These are phyloP conservation scores for Ganoderma lingzhi DNA, from an alignment of 1,284 basidiomycete species.

Conservation along the genomic window DNA sequence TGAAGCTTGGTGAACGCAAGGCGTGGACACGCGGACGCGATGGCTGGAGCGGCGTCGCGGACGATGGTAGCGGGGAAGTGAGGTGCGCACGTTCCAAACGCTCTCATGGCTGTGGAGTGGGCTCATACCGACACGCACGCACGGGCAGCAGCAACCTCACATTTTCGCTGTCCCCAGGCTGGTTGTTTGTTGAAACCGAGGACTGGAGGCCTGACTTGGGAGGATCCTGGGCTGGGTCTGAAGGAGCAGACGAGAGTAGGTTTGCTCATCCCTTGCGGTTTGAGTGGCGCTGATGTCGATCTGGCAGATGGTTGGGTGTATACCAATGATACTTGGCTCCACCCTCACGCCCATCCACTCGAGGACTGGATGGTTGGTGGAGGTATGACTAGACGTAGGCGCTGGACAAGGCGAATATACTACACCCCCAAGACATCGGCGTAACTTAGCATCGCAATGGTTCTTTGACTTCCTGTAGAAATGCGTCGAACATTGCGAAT, in stretches of 20 bases:
- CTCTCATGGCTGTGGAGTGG: neutral
- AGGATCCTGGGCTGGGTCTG: conserved; percentile 58
- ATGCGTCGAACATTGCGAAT: neutral
- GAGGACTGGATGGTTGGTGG: conserved; percentile 51
- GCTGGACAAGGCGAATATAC: conserved; percentile 75
- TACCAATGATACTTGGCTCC: conserved; percentile 75
- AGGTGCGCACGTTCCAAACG: conserved; percentile 58
- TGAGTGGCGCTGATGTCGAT: neutral
- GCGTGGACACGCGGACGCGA: conserved; percentile 78
- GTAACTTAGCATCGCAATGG: conserved; percentile 10
- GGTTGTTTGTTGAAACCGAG: conserved; percentile 77
- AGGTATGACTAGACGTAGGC: conserved; percentile 67
- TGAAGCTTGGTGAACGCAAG: conserved; percentile 61
- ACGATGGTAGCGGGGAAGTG: conserved; percentile 57
- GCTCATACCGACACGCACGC: conserved; percentile 26
- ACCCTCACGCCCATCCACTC: conserved; percentile 50
- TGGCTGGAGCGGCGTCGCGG: conserved; percentile 69
- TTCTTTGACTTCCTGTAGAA: neutral
- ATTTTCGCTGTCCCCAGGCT: conserved; percentile 73
- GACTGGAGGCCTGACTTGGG: conserved; percentile 75
- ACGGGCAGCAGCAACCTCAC: conserved; percentile 74
- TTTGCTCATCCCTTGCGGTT: conserved; percentile 1
- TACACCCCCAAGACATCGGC: conserved; percentile 36
- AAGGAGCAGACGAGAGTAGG: conserved; percentile 57
- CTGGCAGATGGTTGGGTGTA: conserved; percentile 77